These are phyloP conservation scores for Ceratocystis colombiana DNA, from an alignment of 2,329 filamentous ascomycete genomes.

Conservation along the genomic window DNA sequence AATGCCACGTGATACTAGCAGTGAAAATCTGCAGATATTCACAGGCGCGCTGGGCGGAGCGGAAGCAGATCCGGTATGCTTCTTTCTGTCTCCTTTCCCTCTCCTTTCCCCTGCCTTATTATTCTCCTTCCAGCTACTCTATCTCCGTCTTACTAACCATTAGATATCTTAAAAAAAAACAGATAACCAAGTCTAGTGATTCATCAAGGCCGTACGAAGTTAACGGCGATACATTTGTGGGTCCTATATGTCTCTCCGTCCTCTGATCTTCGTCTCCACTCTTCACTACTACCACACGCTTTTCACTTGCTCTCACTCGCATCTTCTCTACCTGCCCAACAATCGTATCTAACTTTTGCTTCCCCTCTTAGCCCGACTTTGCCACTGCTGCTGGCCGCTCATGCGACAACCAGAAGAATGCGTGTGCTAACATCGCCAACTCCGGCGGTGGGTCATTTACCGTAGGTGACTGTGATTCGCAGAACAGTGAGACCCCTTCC, in stretches of 20 bases:
- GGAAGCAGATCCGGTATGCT: constrained; percentile 28
- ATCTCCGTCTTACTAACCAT: neutral
- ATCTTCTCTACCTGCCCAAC: neutral
- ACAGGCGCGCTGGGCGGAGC: constrained; percentile 35
- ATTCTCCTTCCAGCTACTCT: neutral
- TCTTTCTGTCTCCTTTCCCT: neutral
- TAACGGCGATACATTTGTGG: constrained; percentile 38
- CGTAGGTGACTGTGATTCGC: constrained; percentile 39
- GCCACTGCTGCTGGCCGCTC: constrained; percentile 36
- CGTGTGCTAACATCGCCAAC: constrained; percentile 38
- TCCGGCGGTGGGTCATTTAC: constrained; percentile 31
- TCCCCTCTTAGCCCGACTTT: constrained; percentile 35
- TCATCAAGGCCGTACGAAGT: constrained; percentile 37
- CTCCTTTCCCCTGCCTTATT: neutral
- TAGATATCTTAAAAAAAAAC: neutral
- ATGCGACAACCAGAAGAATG: constrained; percentile 43
- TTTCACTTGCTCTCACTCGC: neutral
- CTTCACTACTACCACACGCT: constrained; percentile 11
- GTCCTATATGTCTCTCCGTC: constrained; percentile 24
- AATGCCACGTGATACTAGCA: constrained; percentile 31
- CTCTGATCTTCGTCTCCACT: neutral
- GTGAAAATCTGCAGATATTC: constrained; percentile 37
- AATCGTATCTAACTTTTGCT: neutral
- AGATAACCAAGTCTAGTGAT: constrained; percentile 37
- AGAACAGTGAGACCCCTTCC: constrained; percentile 35